Evolutionary conservation across 1,284 basidiomycete genomes (phyloP), one percentile per base, ranked within the genome.

Genomic region (Papiliotrema fonsecae): DNA sequence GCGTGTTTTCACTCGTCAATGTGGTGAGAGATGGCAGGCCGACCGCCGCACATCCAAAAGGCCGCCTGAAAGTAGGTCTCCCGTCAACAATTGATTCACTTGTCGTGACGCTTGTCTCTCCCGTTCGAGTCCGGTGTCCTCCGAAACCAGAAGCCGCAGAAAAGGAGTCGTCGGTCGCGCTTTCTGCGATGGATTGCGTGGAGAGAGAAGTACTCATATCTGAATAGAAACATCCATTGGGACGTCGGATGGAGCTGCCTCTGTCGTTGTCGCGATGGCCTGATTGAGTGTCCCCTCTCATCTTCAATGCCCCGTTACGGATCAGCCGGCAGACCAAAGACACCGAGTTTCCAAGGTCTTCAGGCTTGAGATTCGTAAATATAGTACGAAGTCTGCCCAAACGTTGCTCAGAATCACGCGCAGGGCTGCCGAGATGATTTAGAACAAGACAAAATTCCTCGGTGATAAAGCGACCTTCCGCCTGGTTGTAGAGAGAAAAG

Each of bases 381-480:
- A 97, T 77, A 0, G 91, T 90, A 38, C 87, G 82, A 25, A 90
- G 83, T 37, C 81, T 81, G 16, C 71, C 69, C 3, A 75, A 41
- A 4, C 69, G 57, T 11, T 61, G 56, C 47, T 71, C 67, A 0
- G 84, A 82, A 61, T 92, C 84, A 7, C 86, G 81, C 6, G 86
- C 83, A 10, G 88, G 81, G 22, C 87, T 86, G 9, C 93, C 93
- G 52, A 92, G 88, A 73, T 93, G 88, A 69, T 94, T 93, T 25
- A 97, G 80, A 32, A 94, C 76, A 18, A 84, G 84, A 64, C 88
- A 93, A 66, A 87, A 96, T 21, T 97, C 94, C 71, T 98, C 94
- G 0, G 91, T 94, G 39, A 97, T 81, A 70, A 96, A 97, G 35
- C 87, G 84, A 7, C 64, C 63, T 45, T 88, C 86, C 42, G 82